Percentiles rank a stretch among this genome's conserved stretches.
phyloP scores from a whole-genome alignment of 2,329 filamentous ascomycete species.

The Phyllosticta ampelicida region DNA sequence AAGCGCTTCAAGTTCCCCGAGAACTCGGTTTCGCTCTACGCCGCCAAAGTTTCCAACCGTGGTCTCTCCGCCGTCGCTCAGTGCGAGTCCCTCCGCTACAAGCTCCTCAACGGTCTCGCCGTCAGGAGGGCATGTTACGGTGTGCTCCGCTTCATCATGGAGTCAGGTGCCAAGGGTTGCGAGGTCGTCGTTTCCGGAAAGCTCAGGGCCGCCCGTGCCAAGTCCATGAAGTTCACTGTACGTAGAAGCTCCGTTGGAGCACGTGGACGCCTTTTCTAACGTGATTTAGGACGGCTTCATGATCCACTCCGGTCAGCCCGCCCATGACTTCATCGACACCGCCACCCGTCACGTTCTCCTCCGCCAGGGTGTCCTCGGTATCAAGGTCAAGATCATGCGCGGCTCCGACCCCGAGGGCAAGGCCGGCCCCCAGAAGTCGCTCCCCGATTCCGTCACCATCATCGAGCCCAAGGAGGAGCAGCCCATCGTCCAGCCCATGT shows the following conservation, averaged over 20 bases:
- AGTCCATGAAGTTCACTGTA: slow-evolving; percentile 99
- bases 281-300: slow-evolving; percentile 78
- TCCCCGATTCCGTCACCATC: slow-evolving; percentile 97
- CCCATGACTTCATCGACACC: slow-evolving; percentile 98
- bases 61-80: slow-evolving; percentile 99
- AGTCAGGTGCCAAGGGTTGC: slow-evolving; percentile 98
- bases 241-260: slow-evolving; percentile 19
- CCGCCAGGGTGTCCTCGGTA: slow-evolving; percentile 98
- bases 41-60: slow-evolving; percentile 99
- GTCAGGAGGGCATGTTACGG: slow-evolving; percentile 99
- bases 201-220: slow-evolving; percentile 96
- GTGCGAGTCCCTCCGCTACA: slow-evolving; percentile 99
- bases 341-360: slow-evolving; percentile 99
- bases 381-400: slow-evolving; percentile 99
- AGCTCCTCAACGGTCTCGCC: slow-evolving; percentile 98
- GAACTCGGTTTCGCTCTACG: slow-evolving; percentile 99
- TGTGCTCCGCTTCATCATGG: slow-evolving; percentile 99
- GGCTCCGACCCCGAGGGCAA: slow-evolving; percentile 99
- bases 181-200: slow-evolving; percentile 99
- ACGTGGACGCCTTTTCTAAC: neutral
- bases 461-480: slow-evolving; percentile 99
- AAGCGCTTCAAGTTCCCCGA: slow-evolving; percentile 99
- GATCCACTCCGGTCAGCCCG: slow-evolving; percentile 99
- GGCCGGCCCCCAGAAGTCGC: slow-evolving; percentile 90
- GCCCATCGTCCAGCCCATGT: slow-evolving; percentile 85